Evolutionary conservation across 306 rosid species (phyloP).

Genomic region (Pyrus betulifolia): DNA sequence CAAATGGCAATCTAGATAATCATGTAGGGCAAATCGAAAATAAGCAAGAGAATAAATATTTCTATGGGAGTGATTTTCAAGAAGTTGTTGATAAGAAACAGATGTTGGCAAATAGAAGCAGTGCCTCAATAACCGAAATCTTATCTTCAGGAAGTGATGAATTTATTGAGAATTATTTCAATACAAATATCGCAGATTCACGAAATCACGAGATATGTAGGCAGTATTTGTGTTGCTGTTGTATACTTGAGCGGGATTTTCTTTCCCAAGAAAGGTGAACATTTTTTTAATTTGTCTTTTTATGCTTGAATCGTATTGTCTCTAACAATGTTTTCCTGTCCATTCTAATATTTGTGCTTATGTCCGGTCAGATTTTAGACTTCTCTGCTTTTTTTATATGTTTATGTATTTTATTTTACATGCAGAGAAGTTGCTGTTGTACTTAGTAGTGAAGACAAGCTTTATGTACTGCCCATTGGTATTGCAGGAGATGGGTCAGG

Average conservation of each 20-base stretch:
- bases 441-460: constrained; percentile 71
- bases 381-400: neutral
- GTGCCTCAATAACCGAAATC: constrained; percentile 13
- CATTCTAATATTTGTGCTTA: neutral
- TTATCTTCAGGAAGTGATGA: constrained; percentile 22
- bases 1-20: constrained; percentile 29
- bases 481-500: constrained; percentile 62
- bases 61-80: neutral
- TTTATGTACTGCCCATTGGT: constrained; percentile 54
- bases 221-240: constrained; percentile 46
- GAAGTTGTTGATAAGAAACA: constrained; percentile 12
- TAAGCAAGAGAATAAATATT: constrained; percentile 11
- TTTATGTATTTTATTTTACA: constrained; percentile 12
- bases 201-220: constrained; percentile 53
- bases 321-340: neutral
- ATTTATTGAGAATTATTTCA: constrained; percentile 55
- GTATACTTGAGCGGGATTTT: constrained; percentile 47
- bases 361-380: neutral
- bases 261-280: constrained; percentile 52
- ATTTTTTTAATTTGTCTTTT: neutral
- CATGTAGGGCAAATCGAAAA: constrained; percentile 19
- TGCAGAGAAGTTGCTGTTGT: constrained; percentile 73
- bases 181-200: constrained; percentile 51
- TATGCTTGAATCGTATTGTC: neutral
- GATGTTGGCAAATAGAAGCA: constrained; percentile 14